Base-by-base conservation (phyloP, 441 rosid genomes). In the Geranium incanum region DNA sequence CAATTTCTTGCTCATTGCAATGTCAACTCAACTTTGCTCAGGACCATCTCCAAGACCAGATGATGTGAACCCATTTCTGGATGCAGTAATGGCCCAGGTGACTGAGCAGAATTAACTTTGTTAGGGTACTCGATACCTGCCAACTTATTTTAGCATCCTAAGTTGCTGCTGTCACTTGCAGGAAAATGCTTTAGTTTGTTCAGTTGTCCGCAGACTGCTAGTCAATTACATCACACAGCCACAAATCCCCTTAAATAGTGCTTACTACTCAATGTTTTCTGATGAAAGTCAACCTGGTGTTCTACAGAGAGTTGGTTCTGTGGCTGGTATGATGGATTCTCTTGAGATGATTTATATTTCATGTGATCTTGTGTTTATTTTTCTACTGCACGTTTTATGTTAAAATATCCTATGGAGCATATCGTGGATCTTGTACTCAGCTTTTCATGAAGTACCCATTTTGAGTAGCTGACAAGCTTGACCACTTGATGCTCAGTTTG, bases 11-110 rank as follows among this genome's bases (percentile, higher is more conserved):
- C 85, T 89, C 65, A 83, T 91, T 71, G 87, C 91, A 1, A 89
- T 95, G 99, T 87, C 98, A 68, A 88, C 99, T 69, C 98, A 95
- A 80, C 98, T 95, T 79, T 90, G 81, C 55, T 89, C 84, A 48
- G 93, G 89, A n/a, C 93, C 96, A 69, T 78, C 92, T 48, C 96
- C 93, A 13, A 92, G 92, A 76, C 86, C 85, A 36, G 73, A 81
- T 50, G 95, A 92, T 81, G 85, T 78, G 21, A 90, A 92, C 71
- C 97, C 97, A 70, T 92, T 95, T 78, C 83, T 89, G 71, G 96
- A 95, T 70, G 96, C 96, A 38, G 95, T 93, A 72, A 88, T 91
- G 93, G 72, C 91, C 73, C 93, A 95, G 97, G 99, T 95, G 68
- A 48, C 57, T 13, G 57, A 48, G 76, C 72, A 45, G 67, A 45